Percentiles rank a stretch among this genome's conserved stretches.
Evolutionary conservation across 2,329 filamentous ascomycete species (phyloP).

Genomic region (Aspergillus udagawae): DNA sequence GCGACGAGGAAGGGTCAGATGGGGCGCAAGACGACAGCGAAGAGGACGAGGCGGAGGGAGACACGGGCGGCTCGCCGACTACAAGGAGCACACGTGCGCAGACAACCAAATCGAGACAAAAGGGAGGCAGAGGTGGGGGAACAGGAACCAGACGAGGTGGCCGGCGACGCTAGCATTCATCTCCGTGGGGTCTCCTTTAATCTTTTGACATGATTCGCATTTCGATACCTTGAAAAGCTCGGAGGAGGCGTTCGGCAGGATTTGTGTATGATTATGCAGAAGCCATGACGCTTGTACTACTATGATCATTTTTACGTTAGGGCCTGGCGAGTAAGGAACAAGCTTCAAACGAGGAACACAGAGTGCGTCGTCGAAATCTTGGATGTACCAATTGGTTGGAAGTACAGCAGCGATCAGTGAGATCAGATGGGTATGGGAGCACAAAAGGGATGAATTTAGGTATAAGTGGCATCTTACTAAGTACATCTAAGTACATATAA

Average conservation of each 20-base stretch:
- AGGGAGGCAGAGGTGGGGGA: conserved; percentile 32
- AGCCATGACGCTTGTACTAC: neutral
- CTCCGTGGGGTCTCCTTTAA: conserved; percentile 2
- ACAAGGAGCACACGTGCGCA: conserved; percentile 35
- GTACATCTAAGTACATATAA: conserved; percentile 33
- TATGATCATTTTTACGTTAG: neutral
- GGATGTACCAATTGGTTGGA: neutral
- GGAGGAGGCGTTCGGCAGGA: conserved; percentile 11
- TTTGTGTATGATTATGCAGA: neutral
- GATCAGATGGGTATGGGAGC: conserved; percentile 5
- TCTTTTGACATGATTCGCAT: conserved; percentile 1
- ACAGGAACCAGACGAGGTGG: conserved; percentile 35
- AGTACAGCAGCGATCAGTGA: neutral
- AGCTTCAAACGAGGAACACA: neutral
- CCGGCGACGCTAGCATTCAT: conserved; percentile 27
- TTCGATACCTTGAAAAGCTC: conserved; percentile 25
- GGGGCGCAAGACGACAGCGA: conserved; percentile 34
- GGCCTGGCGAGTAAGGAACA: neutral
- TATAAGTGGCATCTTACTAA: conserved; percentile 22
- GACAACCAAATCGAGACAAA: conserved; percentile 32
- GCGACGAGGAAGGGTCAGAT: conserved; percentile 36
- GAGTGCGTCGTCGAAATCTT: neutral
- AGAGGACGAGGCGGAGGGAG: conserved; percentile 35
- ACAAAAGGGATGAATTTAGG: conserved; percentile 5
- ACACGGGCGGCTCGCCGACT: conserved; percentile 32